A percentile compares a stretch with the other conserved stretches of the same genome.
These are phyloP conservation scores for Marchantia polymorpha DNA, from an alignment of 225 moss, liverwort and hornwort genomes.

Conservation along the genomic window DNA sequence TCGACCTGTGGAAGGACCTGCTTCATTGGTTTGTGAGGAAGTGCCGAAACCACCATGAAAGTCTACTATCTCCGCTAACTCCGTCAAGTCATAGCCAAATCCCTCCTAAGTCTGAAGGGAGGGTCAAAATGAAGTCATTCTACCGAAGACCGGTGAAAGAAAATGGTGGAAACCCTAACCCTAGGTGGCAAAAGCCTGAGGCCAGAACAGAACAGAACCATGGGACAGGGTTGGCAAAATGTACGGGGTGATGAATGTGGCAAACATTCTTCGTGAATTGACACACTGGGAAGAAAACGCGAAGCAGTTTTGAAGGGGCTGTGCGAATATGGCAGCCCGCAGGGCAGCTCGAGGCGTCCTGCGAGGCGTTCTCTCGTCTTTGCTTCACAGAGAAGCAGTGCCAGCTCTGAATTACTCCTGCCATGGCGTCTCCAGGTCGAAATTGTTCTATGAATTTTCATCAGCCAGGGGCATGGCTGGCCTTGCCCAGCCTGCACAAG, in stretches of 20 bases:
- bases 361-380: conserved; percentile 24
- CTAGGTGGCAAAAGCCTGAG: background rate
- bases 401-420: background rate
- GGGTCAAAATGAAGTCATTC: background rate
- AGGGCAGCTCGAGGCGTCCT: conserved; percentile 26
- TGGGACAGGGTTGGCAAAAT: background rate
- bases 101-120: background rate
- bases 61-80: too few relatives aligned
- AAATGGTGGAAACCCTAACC: conserved; percentile 7
- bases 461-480: conserved; percentile 50
- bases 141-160: background rate
- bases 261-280: background rate
- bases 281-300: background rate
- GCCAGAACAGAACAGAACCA: background rate
- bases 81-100: too few relatives aligned
- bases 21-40: too few relatives aligned
- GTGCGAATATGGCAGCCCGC: conserved; percentile 22
- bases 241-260: background rate
- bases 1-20: too few relatives aligned
- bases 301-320: background rate
- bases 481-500: conserved; percentile 52
- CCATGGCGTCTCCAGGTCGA: background rate
- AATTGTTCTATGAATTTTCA: conserved; percentile 2
- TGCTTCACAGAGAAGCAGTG: conserved; percentile 4
- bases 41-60: too few relatives aligned